phyloP scores from a whole-genome alignment of 2,329 filamentous ascomycete species.

The Aspergillus uvarum region DNA sequence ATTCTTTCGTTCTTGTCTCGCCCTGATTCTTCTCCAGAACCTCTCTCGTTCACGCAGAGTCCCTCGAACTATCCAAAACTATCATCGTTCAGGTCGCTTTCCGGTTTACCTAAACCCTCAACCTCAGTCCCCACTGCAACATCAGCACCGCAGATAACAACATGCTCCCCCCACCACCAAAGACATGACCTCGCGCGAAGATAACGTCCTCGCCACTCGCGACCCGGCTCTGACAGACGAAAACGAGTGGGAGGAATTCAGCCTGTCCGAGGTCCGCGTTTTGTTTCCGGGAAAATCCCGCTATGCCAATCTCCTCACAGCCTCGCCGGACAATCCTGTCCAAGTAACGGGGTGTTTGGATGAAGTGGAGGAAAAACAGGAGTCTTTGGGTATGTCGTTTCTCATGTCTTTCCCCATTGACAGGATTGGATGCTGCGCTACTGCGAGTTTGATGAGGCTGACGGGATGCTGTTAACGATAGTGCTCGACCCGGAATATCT shows the following conservation, averaged over 20 bases:
- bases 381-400: conserved; percentile 39
- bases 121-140: neutral
- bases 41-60: neutral
- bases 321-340: conserved; percentile 55
- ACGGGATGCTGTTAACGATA: conserved; percentile 14
- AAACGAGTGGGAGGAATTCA: conserved; percentile 62
- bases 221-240: conserved; percentile 47
- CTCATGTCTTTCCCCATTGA: neutral
- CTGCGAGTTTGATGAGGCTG: neutral
- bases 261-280: conserved; percentile 56
- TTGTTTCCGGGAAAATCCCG: conserved; percentile 49
- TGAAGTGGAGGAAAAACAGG: conserved; percentile 46
- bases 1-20: neutral
- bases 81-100: neutral
- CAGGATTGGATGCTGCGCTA: neutral
- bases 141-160: conserved; percentile 18
- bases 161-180: conserved; percentile 33
- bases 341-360: conserved; percentile 55
- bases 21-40: neutral
- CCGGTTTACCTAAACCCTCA: neutral
- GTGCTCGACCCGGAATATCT: conserved; percentile 42
- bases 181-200: conserved; percentile 47
- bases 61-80: neutral
- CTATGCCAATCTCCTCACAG: conserved; percentile 56
- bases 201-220: conserved; percentile 46